These are phyloP conservation scores for Ustilago curta DNA, from an alignment of 1,284 basidiomycete genomes.

Conservation along the genomic window DNA sequence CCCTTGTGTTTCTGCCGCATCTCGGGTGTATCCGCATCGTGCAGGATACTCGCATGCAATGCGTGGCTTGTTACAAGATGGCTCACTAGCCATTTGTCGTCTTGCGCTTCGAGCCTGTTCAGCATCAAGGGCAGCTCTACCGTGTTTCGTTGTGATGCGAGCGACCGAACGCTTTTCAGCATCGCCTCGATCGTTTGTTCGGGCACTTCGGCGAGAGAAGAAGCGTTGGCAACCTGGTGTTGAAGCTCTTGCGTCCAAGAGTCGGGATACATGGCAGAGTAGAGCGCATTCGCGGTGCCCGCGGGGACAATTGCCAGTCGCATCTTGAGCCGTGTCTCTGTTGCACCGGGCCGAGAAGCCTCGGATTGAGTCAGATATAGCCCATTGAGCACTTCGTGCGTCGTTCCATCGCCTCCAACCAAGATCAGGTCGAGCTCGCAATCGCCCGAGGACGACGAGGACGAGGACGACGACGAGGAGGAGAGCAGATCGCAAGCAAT, in stretches of 20 bases:
- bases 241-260: slow-evolving; percentile 38
- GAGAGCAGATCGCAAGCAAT: slow-evolving; percentile 7
- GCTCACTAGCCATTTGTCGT: slow-evolving; percentile 54
- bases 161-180: slow-evolving; percentile 19
- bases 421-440: slow-evolving; percentile 44
- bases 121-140: slow-evolving; percentile 20
- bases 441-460: no score
- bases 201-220: neutral
- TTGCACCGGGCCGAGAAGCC: neutral
- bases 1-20: slow-evolving; percentile 79
- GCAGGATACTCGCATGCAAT: slow-evolving; percentile 87
- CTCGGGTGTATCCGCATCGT: slow-evolving; percentile 72
- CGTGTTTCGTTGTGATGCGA: neutral
- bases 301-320: slow-evolving; percentile 74
- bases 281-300: slow-evolving; percentile 96
- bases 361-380: slow-evolving; percentile 10
- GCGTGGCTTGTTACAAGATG: slow-evolving; percentile 73
- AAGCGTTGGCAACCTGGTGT: slow-evolving; percentile 1
- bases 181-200: slow-evolving; percentile 8
- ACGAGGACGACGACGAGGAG: no score
- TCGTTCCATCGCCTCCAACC: slow-evolving; percentile 69
- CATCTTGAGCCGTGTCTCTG: slow-evolving; percentile 13
- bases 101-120: slow-evolving; percentile 4
- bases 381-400: slow-evolving; percentile 67
- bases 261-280: slow-evolving; percentile 73